Conservation (phyloP, 2,329 filamentous ascomycete species). For the Dothistroma septosporum region DNA sequence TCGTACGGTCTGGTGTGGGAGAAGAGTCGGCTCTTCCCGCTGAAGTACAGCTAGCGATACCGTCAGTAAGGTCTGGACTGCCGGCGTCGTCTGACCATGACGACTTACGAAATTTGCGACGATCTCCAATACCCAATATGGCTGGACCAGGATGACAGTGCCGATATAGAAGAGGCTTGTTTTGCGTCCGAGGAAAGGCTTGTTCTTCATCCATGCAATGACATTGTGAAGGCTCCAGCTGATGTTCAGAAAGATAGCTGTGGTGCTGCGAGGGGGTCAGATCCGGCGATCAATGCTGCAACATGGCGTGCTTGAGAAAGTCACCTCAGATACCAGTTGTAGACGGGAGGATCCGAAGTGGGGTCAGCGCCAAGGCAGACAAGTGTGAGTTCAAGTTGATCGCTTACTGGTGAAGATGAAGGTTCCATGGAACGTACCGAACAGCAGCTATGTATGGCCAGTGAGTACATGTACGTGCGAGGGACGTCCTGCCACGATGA, state of each 20-base stretch:
- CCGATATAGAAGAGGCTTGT: slow-evolving; percentile 55
- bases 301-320: neutral
- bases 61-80: slow-evolving; percentile 5
- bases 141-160: slow-evolving; percentile 56
- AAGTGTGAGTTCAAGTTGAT: slow-evolving; percentile 5
- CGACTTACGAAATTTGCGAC: slow-evolving; percentile 54
- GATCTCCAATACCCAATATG: slow-evolving; percentile 63
- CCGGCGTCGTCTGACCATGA: neutral
- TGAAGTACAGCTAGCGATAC: slow-evolving; percentile 49
- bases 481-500: neutral
- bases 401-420: slow-evolving; percentile 52
- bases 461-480: slow-evolving; percentile 4
- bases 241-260: slow-evolving; percentile 58
- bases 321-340: slow-evolving; percentile 57
- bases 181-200: slow-evolving; percentile 48
- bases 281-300: neutral
- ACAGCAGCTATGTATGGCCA: slow-evolving; percentile 21
- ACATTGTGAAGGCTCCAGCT: slow-evolving; percentile 61
- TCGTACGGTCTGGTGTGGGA: slow-evolving; percentile 55
- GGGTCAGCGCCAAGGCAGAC: slow-evolving; percentile 10
- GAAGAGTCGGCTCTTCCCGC: slow-evolving; percentile 44
- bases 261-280: slow-evolving; percentile 40
- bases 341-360: slow-evolving; percentile 44
- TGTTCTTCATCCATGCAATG: slow-evolving; percentile 64
- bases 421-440: slow-evolving; percentile 51